These are phyloP conservation scores for Quercus lobata DNA, from an alignment of 331 rosid species.

Conservation along the genomic window DNA sequence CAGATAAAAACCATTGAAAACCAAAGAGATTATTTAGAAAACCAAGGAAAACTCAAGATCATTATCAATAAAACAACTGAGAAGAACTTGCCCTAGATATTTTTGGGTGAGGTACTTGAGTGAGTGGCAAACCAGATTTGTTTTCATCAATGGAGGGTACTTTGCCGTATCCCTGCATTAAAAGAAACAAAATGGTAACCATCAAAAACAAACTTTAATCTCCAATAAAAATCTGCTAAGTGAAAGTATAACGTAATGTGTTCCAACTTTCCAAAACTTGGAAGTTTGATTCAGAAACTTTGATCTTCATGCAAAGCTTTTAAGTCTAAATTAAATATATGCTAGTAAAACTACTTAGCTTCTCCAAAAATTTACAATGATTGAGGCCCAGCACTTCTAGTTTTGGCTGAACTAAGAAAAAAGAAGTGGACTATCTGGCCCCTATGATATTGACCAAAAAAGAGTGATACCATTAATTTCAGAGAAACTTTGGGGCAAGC, in stretches of 20 bases:
- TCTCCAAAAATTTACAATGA: background rate
- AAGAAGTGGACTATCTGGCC: background rate
- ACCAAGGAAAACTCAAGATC: conserved; percentile 1
- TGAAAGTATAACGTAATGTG: background rate
- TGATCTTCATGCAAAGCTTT: background rate
- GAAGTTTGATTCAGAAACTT: background rate
- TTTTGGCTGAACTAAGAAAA: background rate
- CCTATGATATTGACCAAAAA: background rate
- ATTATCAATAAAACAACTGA: background rate
- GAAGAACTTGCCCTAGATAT: conserved; percentile 74
- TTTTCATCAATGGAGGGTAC: conserved; percentile 74
- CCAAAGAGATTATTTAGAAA: background rate
- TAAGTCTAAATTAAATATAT: background rate
- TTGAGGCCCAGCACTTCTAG: background rate
- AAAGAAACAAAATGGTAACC: conserved; percentile 7
- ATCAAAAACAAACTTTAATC: conserved; percentile 10
- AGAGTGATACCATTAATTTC: background rate
- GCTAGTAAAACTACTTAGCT: background rate
- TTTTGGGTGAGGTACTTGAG: conserved; percentile 80
- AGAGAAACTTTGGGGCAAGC: background rate
- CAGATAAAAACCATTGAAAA: background rate
- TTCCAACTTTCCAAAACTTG: background rate
- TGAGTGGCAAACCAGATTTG: conserved; percentile 73
- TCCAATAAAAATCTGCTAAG: background rate
- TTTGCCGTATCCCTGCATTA: conserved; percentile 78